Percentiles rank a stretch among this genome's conserved stretches.
Evolutionary conservation across 2,329 filamentous ascomycete genomes (phyloP).

Genomic region (Apiospora saccharicola): DNA sequence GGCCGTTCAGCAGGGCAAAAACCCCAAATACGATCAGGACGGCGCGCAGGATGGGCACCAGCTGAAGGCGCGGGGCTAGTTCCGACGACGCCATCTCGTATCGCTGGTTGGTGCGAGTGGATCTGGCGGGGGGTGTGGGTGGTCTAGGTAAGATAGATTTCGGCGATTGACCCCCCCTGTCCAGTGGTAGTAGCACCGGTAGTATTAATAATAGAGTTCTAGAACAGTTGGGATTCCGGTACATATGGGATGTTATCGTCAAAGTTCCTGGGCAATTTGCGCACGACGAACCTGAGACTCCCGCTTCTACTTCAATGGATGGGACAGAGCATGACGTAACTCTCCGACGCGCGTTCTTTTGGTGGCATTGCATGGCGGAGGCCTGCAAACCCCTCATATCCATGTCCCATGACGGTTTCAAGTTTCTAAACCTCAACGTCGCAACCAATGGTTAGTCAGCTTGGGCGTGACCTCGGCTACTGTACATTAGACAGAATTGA

Average conservation of each 20-base stretch:
- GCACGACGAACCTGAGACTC: neutral
- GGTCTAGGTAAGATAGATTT: neutral
- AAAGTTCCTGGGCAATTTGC: neutral
- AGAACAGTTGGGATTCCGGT: neutral
- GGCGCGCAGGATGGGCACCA: conserved; percentile 25
- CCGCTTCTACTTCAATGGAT: neutral
- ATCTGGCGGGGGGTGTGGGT: neutral
- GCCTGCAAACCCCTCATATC: neutral
- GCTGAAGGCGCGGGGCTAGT: conserved; percentile 27
- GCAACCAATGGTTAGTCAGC: conserved; percentile 6
- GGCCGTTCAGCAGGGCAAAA: conserved; percentile 23
- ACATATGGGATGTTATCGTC: neutral
- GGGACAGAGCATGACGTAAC: neutral
- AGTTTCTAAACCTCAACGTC: neutral
- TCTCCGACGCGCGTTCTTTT: neutral
- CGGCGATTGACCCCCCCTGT: neutral
- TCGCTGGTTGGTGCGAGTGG: neutral
- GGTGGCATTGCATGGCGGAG: neutral
- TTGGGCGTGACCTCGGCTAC: neutral
- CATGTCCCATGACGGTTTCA: neutral
- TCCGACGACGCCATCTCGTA: conserved; percentile 19
- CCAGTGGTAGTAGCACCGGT: neutral
- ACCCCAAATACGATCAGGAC: conserved; percentile 26
- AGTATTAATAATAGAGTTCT: neutral
- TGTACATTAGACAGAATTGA: neutral